Conservation (phyloP, 129 eudicot genomes). For the Arctium minus region DNA sequence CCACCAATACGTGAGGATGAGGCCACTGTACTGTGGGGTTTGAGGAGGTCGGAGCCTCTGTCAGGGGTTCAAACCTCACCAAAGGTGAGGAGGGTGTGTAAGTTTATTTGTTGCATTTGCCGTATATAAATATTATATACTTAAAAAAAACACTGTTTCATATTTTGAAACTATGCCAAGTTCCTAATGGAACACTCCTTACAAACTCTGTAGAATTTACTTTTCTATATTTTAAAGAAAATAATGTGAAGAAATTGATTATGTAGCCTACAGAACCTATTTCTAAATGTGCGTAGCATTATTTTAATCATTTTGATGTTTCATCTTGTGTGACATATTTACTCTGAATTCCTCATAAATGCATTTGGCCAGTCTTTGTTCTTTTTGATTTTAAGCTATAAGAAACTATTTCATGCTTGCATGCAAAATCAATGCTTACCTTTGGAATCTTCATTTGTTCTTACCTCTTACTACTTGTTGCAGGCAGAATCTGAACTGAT, state of each 20-base stretch:
- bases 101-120: no score
- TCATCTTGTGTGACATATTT: neutral
- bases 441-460: neutral
- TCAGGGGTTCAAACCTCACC: no score
- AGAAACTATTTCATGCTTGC: neutral
- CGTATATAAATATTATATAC: no score
- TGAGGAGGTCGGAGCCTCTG: neutral
- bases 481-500: slow-evolving; percentile 84
- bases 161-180: no score
- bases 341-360: slow-evolving; percentile 5
- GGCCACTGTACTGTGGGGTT: neutral
- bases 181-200: neutral
- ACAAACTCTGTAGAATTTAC: neutral
- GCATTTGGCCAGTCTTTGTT: neutral
- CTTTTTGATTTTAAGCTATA: neutral
- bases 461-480: slow-evolving; percentile 13
- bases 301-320: neutral
- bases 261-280: neutral
- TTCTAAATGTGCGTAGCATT: neutral
- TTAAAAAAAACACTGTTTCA: no score
- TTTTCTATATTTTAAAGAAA: neutral
- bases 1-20: neutral
- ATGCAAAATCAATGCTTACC: neutral
- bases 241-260: neutral
- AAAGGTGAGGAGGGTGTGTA: no score